These are phyloP conservation scores for Leersia perrieri DNA, from an alignment of 176 grass and related monocot genomes.

Conservation along the genomic window DNA sequence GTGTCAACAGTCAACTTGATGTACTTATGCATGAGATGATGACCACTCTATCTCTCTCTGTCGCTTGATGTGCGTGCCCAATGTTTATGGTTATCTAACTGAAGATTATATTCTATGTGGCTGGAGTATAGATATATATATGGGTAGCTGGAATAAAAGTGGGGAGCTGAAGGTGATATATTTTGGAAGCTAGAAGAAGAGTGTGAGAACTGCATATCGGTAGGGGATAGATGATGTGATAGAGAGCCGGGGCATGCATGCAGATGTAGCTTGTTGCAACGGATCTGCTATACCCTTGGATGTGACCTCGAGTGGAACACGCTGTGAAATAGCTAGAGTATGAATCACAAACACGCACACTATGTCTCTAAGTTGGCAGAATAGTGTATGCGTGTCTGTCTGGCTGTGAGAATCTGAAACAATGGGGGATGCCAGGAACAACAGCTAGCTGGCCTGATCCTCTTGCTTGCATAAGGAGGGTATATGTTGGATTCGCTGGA, in stretches of 20 bases:
- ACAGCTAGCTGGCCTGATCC: not conserved
- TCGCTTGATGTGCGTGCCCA: not conserved
- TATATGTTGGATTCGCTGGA: conserved; percentile 44
- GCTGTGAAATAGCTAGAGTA: not conserved
- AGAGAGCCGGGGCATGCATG: conserved; percentile 44
- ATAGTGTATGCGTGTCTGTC: conserved; percentile 7
- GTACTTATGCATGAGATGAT: conserved; percentile 36
- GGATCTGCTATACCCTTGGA: conserved; percentile 28
- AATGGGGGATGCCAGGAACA: not conserved
- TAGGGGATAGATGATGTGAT: conserved; percentile 54
- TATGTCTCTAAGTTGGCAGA: not conserved
- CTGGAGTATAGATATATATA: conserved; percentile 8
- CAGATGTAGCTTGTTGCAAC: conserved; percentile 34
- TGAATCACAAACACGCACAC: not conserved
- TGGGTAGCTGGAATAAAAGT: not conserved
- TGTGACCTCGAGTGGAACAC: conserved; percentile 31
- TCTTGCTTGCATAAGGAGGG: conserved; percentile 26
- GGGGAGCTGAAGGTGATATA: conserved; percentile 21
- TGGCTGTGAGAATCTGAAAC: conserved; percentile 32
- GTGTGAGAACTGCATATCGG: conserved; percentile 30
- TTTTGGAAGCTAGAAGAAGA: not conserved
- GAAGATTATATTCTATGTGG: conserved; percentile 38
- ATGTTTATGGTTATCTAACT: conserved; percentile 44
- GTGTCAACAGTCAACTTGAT: conserved; percentile 38
- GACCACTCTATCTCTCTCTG: not conserved